Evolutionary conservation across 23 red algal genomes (phyloP), one percentile per base, ranked within the genome.

Genomic region (Gracilaria domingensis): DNA sequence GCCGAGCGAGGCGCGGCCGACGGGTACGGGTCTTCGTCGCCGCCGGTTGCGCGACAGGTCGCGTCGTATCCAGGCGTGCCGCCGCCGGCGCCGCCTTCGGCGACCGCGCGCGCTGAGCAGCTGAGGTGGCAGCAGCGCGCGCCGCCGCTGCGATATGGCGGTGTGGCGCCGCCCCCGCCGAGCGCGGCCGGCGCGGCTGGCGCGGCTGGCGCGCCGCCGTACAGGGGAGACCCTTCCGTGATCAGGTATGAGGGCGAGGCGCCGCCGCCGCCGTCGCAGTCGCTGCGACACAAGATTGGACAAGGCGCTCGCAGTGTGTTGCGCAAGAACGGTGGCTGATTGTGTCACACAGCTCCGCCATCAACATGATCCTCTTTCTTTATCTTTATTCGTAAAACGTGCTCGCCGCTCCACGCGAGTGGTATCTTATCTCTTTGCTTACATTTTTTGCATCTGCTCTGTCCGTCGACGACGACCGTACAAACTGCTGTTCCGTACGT

Each of bases 51-150:
- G 20, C 51, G 64, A 40, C 5, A 26, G 0, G 45, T 77, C 21
- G 42, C 42, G 21, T n/a, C 45, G 38, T 77, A 77, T 14, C 21
- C 39, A 16, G 72, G 72, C 72, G 45, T 51, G 40, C 72, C 72
- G 72, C 45, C 72, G 72, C 72, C 72, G 1, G 30, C 72, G 42
- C 70, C 70, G 36, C 70, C 35, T 8, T 75, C 70, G 70, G 29
- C 70, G 35, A 16, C 69, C 36, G 14, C 62, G 7, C 28, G 36
- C 36, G 69, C 69, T n/a, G 69, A 36, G 35, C 12, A 17, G 51
- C n/a, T n/a, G n/a, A n/a, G n/a, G n/a, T n/a, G n/a, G n/a, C n/a
- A n/a, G 51, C 51, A 18, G 2, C 8, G 17, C 51, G 11, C 69
- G 39, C 36, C 69, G 35, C 69, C 36, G 36, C 17, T 7, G 37